Conservation (phyloP, 2,329 filamentous ascomycete species). For the Penicillium concentricum region DNA sequence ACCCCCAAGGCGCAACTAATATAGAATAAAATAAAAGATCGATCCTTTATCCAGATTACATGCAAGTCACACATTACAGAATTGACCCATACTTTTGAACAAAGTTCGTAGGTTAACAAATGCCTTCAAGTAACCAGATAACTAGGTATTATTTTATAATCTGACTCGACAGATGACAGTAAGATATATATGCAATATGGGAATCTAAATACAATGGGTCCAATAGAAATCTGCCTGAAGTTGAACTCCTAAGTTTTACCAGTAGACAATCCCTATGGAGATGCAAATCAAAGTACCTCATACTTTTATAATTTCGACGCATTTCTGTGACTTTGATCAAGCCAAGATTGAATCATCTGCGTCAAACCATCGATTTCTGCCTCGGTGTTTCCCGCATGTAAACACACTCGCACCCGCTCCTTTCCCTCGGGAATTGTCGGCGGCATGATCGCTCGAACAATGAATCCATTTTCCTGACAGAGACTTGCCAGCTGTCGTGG, state of each 20-base stretch:
- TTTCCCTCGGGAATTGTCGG: slow-evolving; percentile 65
- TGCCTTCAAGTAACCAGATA: too few relatives aligned
- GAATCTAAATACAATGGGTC: neutral
- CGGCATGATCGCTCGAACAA: slow-evolving; percentile 65
- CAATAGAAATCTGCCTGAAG: neutral
- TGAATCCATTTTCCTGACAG: slow-evolving; percentile 60
- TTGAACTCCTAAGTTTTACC: neutral
- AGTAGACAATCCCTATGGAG: neutral
- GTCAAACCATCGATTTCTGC: slow-evolving; percentile 58
- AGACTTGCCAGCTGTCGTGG: slow-evolving; percentile 59
- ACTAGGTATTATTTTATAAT: too few relatives aligned
- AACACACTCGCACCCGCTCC: slow-evolving; percentile 64
- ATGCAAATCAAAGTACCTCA: neutral
- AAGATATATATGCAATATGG: too few relatives aligned
- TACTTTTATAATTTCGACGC: slow-evolving; percentile 4
- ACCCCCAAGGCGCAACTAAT: too few relatives aligned
- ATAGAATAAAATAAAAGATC: too few relatives aligned
- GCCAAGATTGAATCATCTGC: slow-evolving; percentile 51
- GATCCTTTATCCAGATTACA: too few relatives aligned
- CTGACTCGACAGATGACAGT: too few relatives aligned
- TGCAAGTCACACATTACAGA: too few relatives aligned
- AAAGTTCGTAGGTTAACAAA: too few relatives aligned
- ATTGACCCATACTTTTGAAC: too few relatives aligned
- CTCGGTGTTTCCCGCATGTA: slow-evolving; percentile 65
- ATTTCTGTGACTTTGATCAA: slow-evolving; percentile 19